These are phyloP conservation scores for Megacollybia platyphylla DNA, from an alignment of 1,284 basidiomycete genomes.

Conservation along the genomic window DNA sequence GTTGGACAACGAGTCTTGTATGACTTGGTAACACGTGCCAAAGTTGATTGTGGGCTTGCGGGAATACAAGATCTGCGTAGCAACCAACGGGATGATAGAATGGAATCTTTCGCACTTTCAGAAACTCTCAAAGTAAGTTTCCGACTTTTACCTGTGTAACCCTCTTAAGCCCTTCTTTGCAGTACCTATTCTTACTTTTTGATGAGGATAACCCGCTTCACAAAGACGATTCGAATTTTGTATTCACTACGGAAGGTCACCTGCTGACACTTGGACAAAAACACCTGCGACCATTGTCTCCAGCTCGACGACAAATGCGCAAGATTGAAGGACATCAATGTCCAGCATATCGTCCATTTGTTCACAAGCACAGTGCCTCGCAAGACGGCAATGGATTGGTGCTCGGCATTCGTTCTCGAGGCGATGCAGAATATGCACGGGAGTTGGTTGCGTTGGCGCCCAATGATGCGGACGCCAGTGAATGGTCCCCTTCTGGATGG, in stretches of 20 bases:
- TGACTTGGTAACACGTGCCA: constrained; percentile 64
- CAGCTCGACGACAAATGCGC: constrained; percentile 47
- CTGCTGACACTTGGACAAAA: constrained; percentile 55
- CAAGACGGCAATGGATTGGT: constrained; percentile 32
- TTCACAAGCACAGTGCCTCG: constrained; percentile 17
- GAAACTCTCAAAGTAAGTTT: constrained; percentile 74
- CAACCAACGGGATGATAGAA: constrained; percentile 76
- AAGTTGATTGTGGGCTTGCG: constrained; percentile 77
- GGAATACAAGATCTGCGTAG: constrained; percentile 71
- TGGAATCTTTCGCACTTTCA: constrained; percentile 88
- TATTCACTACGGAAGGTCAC: constrained; percentile 91
- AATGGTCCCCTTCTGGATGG: constrained; percentile 59
- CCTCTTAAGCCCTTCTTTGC: constrained; percentile 2
- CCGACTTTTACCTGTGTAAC: constrained; percentile 2
- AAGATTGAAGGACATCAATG: constrained; percentile 61
- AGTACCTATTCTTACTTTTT: constrained; percentile 89
- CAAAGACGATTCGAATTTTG: constrained; percentile 65
- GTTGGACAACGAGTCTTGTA: constrained; percentile 75
- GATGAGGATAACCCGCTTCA: constrained; percentile 75
- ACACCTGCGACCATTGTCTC: constrained; percentile 41
- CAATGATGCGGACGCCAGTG: constrained; percentile 33
- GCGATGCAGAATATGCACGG: constrained; percentile 71
- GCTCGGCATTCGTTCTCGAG: constrained; percentile 56
- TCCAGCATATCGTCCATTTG: constrained; percentile 47
- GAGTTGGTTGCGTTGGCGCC: constrained; percentile 44